Percentiles rank a stretch among this genome's conserved stretches.
These are phyloP conservation scores for Chrysoporthe austroafricana DNA, from an alignment of 2,329 filamentous ascomycete species.

Conservation along the genomic window DNA sequence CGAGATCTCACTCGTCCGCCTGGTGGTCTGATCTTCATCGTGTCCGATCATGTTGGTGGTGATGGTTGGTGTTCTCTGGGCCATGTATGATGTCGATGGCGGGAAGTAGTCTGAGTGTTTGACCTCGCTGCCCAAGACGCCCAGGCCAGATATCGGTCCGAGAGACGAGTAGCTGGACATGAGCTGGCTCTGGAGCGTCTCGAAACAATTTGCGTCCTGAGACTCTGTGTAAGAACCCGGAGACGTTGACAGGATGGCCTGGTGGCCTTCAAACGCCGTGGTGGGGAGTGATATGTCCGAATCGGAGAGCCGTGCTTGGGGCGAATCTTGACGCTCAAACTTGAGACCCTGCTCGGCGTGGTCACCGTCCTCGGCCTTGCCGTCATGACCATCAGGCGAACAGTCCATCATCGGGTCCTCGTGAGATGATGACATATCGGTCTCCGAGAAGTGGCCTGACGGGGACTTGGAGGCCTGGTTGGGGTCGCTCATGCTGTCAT, in stretches of 20 bases:
- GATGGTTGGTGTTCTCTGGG: constrained; percentile 21
- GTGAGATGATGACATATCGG: constrained; percentile 33
- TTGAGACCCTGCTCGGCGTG: neutral
- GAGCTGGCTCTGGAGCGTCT: constrained; percentile 20
- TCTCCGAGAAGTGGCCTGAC: constrained; percentile 41
- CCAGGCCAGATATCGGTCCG: constrained; percentile 17
- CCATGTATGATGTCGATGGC: constrained; percentile 23
- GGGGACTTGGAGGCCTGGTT: constrained; percentile 42
- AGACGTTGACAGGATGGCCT: constrained; percentile 20
- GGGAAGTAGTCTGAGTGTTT: constrained; percentile 23
- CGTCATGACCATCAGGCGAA: constrained; percentile 14
- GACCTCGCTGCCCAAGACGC: constrained; percentile 1
- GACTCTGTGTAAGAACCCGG: constrained; percentile 18
- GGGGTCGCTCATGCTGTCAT: constrained; percentile 34
- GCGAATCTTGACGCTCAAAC: constrained; percentile 3
- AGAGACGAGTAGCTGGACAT: constrained; percentile 11
- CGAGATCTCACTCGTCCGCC: constrained; percentile 27
- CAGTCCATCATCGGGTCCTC: constrained; percentile 13
- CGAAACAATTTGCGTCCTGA: constrained; percentile 19
- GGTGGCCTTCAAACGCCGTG: constrained; percentile 14
- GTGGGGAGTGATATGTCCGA: constrained; percentile 14
- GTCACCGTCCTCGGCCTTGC: constrained; percentile 2
- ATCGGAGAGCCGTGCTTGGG: constrained; percentile 12
- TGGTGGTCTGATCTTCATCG: constrained; percentile 25
- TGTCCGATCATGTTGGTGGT: constrained; percentile 21